phyloP scores from a whole-genome alignment of 805 yeast genomes.

The Wickerhamiella parazyma region DNA sequence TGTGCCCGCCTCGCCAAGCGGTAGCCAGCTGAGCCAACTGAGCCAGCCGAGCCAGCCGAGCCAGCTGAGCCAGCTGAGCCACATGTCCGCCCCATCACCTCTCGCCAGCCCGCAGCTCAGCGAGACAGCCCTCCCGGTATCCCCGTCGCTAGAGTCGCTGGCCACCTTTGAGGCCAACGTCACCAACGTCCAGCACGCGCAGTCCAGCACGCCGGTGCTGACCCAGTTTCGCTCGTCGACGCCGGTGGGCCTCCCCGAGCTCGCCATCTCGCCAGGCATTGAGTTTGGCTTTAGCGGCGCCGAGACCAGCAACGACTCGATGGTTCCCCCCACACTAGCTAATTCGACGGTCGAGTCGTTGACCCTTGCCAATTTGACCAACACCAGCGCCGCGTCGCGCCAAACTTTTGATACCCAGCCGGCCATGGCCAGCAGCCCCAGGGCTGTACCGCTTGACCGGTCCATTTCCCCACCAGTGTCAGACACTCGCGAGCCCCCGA shows the following conservation, averaged over 20 bases:
- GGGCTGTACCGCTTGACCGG: no score
- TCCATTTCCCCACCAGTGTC: no score
- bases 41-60: no score
- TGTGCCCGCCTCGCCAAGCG: no score
- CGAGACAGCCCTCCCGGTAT: constrained; percentile 3
- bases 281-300: background rate
- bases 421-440: no score
- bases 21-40: no score
- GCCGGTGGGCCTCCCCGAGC: background rate
- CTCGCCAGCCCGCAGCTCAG: no score
- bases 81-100: no score
- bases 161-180: constrained; percentile 8
- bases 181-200: constrained; percentile 5
- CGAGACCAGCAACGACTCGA: background rate
- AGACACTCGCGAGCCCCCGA: no score
- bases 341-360: background rate
- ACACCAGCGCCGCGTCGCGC: background rate
- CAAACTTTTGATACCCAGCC: no score
- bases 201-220: constrained; percentile 3
- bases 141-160: constrained; percentile 5
- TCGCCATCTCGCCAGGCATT: background rate
- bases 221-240: background rate
- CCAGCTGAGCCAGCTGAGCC: no score
- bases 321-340: background rate
- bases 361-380: background rate